Evolutionary conservation across 192 early-diverging fungal genomes (phyloP).

Genomic region (Backusella westeae): DNA sequence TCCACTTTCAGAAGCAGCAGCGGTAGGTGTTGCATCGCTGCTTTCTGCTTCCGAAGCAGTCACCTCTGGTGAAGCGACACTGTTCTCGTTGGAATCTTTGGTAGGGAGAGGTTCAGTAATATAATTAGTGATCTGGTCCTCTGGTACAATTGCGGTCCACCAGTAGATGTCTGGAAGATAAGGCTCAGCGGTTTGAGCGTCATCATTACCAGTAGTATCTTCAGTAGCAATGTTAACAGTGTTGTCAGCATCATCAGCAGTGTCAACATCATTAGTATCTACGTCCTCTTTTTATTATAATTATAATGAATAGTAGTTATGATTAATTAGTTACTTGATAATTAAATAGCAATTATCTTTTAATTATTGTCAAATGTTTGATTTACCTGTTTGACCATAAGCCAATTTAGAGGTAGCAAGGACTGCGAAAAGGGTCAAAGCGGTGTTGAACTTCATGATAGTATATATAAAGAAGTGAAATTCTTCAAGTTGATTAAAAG

Average conservation of each 20-base stretch:
- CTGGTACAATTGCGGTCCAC: constrained; percentile 6
- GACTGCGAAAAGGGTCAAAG: constrained; percentile 6
- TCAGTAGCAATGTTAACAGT: neutral
- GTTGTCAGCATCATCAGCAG: neutral
- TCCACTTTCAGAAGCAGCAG: neutral
- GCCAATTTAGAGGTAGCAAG: neutral
- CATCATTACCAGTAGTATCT: neutral
- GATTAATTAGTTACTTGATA: neutral
- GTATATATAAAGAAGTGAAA: neutral
- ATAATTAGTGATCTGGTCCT: neutral
- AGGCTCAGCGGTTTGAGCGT: neutral
- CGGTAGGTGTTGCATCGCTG: neutral
- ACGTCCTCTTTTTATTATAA: neutral
- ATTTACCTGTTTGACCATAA: neutral
- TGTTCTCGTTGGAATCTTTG: neutral
- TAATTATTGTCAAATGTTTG: neutral
- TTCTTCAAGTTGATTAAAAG: neutral
- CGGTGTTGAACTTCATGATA: neutral
- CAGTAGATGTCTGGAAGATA: constrained; percentile 10
- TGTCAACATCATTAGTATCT: neutral
- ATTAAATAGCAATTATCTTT: neutral
- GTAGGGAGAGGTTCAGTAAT: constrained; percentile 3
- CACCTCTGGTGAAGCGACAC: neutral
- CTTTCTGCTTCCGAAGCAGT: neutral
- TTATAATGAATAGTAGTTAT: neutral